Evolutionary conservation across 768 basidiomycete genomes (phyloP).

Genomic region (Leucocoprinus leucothites): DNA sequence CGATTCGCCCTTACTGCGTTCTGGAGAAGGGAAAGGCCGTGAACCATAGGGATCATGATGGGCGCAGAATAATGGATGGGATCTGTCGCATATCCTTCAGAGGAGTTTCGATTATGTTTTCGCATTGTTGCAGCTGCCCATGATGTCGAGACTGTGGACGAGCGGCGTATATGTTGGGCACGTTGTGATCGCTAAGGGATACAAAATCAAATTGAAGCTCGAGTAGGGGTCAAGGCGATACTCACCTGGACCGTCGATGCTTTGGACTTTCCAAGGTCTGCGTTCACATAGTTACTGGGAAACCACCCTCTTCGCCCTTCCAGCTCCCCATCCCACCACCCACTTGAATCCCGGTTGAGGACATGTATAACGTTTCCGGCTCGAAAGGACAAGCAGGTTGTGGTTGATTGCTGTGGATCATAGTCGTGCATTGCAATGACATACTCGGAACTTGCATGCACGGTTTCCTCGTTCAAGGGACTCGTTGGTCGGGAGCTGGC

Average conservation of each 20-base stretch:
- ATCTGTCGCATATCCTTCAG: slow-evolving; percentile 42
- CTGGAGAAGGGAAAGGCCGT: slow-evolving; percentile 83
- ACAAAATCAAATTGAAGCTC: slow-evolving; percentile 10
- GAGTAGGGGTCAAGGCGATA: slow-evolving; percentile 7
- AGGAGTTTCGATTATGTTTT: slow-evolving; percentile 39
- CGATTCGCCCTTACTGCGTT: slow-evolving; percentile 79
- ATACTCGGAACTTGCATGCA: slow-evolving; percentile 57
- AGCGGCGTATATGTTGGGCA: slow-evolving; percentile 49
- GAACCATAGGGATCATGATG: slow-evolving; percentile 80
- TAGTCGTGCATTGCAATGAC: slow-evolving; percentile 95
- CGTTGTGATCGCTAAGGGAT: slow-evolving; percentile 24
- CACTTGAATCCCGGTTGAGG: slow-evolving; percentile 80
- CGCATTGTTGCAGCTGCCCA: slow-evolving; percentile 44
- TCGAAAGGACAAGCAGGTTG: slow-evolving; percentile 84
- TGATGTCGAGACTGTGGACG: slow-evolving; percentile 49
- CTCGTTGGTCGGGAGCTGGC: slow-evolving; percentile 34
- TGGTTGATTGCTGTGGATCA: slow-evolving; percentile 60
- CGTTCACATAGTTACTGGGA: slow-evolving; percentile 92
- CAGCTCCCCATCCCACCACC: slow-evolving; percentile 99
- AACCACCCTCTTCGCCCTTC: slow-evolving; percentile 94
- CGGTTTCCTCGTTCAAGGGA: slow-evolving; percentile 48
- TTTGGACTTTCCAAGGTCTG: slow-evolving; percentile 53
- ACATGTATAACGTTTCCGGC: slow-evolving; percentile 92
- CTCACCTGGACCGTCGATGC: slow-evolving; percentile 30
- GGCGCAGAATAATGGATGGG: slow-evolving; percentile 70